A percentile compares a stretch with the other conserved stretches of the same genome.
These are phyloP conservation scores for Leccinum laetum DNA, from an alignment of 1,284 basidiomycete genomes.

Conservation along the genomic window DNA sequence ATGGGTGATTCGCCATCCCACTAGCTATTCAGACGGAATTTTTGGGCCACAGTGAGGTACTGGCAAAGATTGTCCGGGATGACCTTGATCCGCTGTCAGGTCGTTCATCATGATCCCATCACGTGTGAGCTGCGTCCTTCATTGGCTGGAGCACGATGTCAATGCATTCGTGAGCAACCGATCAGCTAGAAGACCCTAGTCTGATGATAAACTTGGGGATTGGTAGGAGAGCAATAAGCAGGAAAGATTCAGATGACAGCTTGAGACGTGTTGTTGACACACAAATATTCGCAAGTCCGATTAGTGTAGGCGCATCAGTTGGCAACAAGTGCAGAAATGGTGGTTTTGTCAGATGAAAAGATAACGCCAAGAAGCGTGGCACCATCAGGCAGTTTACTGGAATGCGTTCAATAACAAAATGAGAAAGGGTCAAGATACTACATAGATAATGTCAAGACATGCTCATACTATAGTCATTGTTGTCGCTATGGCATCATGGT, in stretches of 20 bases:
- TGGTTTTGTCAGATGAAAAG: not conserved
- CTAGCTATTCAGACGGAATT: no score
- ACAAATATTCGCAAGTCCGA: not conserved
- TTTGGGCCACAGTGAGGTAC: no score
- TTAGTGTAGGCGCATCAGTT: not conserved
- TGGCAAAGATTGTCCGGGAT: no score
- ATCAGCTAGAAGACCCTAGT: not conserved
- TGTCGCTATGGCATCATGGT: no score
- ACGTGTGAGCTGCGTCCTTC: not conserved
- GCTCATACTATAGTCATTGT: no score
- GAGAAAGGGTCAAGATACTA: no score
- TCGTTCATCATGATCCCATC: not conserved
- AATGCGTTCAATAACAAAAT: not conserved
- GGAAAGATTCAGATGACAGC: not conserved
- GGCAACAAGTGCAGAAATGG: not conserved
- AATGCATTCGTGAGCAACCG: not conserved
- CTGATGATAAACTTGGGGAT: not conserved
- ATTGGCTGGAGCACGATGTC: slow-evolving; percentile 1
- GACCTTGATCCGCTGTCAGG: no score
- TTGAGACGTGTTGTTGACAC: not conserved
- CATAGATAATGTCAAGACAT: no score
- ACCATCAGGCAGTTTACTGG: not conserved
- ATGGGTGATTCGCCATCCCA: no score
- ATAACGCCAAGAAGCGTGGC: no score
- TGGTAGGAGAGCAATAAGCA: not conserved